Percentiles rank a stretch among this genome's conserved stretches.
Conservation (phyloP, 345 rosid genomes). For the Bruguiera parviflora region DNA sequence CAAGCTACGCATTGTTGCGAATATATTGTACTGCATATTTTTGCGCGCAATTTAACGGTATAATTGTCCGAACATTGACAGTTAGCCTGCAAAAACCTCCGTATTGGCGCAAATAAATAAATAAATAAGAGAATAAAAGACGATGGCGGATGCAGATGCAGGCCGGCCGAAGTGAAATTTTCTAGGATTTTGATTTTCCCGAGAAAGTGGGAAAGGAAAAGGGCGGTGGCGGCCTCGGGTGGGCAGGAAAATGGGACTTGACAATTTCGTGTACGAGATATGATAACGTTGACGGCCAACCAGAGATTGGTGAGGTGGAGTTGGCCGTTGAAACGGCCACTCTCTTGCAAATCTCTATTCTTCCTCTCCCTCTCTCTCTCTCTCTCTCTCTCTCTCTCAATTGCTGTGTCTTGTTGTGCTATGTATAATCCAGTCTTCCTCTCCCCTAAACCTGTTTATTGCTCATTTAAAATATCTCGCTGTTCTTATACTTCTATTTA, state of each 20-base stretch:
- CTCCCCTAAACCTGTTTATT: neutral
- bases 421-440: too few species aligned
- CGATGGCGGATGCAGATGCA: conserved; percentile 35
- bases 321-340: conserved; percentile 49
- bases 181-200: conserved; percentile 6
- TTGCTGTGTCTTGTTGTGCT: too few species aligned
- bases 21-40: conserved; percentile 75
- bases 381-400: neutral
- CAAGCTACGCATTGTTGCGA: conserved; percentile 84
- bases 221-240: neutral
- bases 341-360: neutral
- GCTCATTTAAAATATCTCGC: too few species aligned
- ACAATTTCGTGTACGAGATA: too few species aligned
- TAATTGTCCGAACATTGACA: neutral
- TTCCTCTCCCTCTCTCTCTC: too few species aligned
- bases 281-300: conserved; percentile 17
- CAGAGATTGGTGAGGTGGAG: conserved; percentile 29
- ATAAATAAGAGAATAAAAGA: neutral
- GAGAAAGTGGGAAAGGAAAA: conserved; percentile 5
- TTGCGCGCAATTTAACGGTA: neutral
- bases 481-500: too few species aligned
- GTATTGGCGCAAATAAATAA: neutral
- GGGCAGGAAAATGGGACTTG: neutral
- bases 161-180: conserved; percentile 25
- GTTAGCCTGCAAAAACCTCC: conserved; percentile 40